Conservation (phyloP, 306 rosid species). For the Pterocarpus macrocarpus region DNA sequence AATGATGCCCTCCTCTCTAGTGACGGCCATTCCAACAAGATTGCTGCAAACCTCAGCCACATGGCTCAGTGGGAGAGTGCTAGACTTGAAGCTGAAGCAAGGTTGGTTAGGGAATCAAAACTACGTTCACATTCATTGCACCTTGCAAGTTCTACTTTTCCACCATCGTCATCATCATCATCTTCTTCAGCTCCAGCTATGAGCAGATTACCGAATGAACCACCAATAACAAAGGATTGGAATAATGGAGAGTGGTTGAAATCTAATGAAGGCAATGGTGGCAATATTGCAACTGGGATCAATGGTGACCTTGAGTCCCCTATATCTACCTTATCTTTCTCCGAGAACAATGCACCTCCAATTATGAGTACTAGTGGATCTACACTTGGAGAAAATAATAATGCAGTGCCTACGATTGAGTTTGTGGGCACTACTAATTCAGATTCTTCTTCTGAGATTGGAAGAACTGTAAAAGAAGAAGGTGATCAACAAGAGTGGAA, state of each 20-base stretch:
- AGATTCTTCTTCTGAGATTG: slow-evolving; percentile 51
- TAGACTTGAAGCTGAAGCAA: slow-evolving; percentile 94
- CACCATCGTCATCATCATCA: slow-evolving; percentile 36
- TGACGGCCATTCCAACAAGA: slow-evolving; percentile 77
- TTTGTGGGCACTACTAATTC: slow-evolving; percentile 61
- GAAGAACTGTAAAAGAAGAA: slow-evolving; percentile 54
- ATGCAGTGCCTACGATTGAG: slow-evolving; percentile 56
- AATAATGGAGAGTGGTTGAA: slow-evolving; percentile 46
- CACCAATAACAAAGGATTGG: slow-evolving; percentile 23
- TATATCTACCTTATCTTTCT: slow-evolving; percentile 68
- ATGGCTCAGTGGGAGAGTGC: slow-evolving; percentile 99
- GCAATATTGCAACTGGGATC: background rate
- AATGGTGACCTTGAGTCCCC: slow-evolving; percentile 73
- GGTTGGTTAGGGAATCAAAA: slow-evolving; percentile 87
- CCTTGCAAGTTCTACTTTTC: slow-evolving; percentile 26
- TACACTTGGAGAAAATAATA: slow-evolving; percentile 23
- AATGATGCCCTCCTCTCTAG: slow-evolving; percentile 65
- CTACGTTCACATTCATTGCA: slow-evolving; percentile 60
- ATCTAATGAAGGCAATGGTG: slow-evolving; percentile 26
- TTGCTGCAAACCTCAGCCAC: slow-evolving; percentile 82
- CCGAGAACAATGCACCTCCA: slow-evolving; percentile 50
- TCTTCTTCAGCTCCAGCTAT: slow-evolving; percentile 23
- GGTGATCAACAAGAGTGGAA: slow-evolving; percentile 62
- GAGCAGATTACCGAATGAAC: background rate
- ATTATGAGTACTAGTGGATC: slow-evolving; percentile 28